Evolutionary conservation across 352 stramenopile genomes (phyloP).

Genomic region (Peronospora belbahrii): DNA sequence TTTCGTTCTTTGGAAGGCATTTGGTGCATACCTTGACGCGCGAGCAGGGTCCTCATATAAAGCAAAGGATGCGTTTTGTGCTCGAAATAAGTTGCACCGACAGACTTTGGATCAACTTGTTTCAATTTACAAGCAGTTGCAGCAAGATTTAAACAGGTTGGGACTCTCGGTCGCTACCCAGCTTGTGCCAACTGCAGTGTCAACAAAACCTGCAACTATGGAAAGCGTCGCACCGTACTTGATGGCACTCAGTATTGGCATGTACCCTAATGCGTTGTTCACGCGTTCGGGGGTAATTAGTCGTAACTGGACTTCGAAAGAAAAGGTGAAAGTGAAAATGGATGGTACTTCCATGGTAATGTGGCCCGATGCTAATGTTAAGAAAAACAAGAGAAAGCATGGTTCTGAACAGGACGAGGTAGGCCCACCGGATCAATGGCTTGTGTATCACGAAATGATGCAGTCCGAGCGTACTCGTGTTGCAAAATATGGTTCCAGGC

Average conservation of each 20-base stretch:
- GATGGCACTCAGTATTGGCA: slow-evolving; percentile 54
- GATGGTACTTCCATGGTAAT: slow-evolving; percentile 48
- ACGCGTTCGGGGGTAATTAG: slow-evolving; percentile 25
- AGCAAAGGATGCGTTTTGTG: slow-evolving; percentile 42
- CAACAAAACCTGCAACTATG: slow-evolving; percentile 6
- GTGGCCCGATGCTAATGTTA: slow-evolving; percentile 15
- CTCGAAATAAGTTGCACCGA: slow-evolving; percentile 51
- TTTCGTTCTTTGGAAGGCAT: slow-evolving; percentile 57
- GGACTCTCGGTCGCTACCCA: slow-evolving; percentile 45
- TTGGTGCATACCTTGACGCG: slow-evolving; percentile 47
- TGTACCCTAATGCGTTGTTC: slow-evolving; percentile 76
- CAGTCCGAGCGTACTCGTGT: slow-evolving; percentile 58
- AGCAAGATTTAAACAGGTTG: slow-evolving; percentile 47
- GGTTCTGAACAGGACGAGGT: slow-evolving; percentile 18
- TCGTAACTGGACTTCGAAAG: slow-evolving; percentile 69
- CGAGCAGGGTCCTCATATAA: slow-evolving; percentile 33
- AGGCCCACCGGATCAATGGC: slow-evolving; percentile 42
- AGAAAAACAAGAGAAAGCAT: slow-evolving; percentile 23
- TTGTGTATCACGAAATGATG: slow-evolving; percentile 84
- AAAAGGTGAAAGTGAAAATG: slow-evolving; percentile 77
- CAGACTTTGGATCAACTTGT: slow-evolving; percentile 58
- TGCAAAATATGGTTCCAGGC: slow-evolving; percentile 63
- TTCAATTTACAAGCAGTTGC: slow-evolving; percentile 59
- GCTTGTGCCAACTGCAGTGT: slow-evolving; percentile 16
- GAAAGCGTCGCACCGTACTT: slow-evolving; percentile 47